Evolutionary conservation across 2,329 filamentous ascomycete species (phyloP), one percentile per base, ranked within the genome.

Genomic region (Hypocrella siamensis): DNA sequence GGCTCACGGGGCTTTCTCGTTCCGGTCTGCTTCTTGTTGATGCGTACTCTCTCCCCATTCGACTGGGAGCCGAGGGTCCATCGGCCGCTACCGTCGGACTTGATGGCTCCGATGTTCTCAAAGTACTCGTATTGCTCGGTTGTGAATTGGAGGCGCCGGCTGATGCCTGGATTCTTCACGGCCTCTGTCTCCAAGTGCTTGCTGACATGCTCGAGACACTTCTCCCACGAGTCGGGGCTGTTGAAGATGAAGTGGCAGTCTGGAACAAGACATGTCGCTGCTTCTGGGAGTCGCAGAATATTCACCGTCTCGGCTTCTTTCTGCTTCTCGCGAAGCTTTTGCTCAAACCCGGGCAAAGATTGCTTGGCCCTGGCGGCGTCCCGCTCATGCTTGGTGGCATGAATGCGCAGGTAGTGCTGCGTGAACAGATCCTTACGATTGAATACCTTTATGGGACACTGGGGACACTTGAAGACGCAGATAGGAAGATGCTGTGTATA

Each of bases 371-470:
- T 44, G 34, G 53, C 48, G 32, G 53, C 57, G 36, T 55, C 57
- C 3, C 52, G 39, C 33, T 63, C 51, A 10, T 28, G 10, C 10
- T 26, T 14, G 2, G 28, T 5, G 0, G 69, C 62, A 48, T 94
- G 86, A 82, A 92, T 92, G 29, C 88, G 78, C 5, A 82, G 70
- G 3, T 88, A 65, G 47, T 94, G 88, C 46, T 93, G 84, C 0
- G 79, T 83, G 57, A 86, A 93, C 8, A 94, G 70, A 46, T 94
- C 86, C 50, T 92, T 93, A 46, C 86, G 79, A 54, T 92, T 92
- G 61, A 93, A 93, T 17, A 55, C 46, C 12, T 49, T 53, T 48
- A 73, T 78, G 6, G 53, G 46, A 38, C 71, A 78, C 19, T 79
- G 60, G 40, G 75, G 67, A 57, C 86, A 96, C 35, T 78, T 63